Evolutionary conservation across 2,329 filamentous ascomycete species (phyloP), one percentile per base, ranked within the genome.

Genomic region (Didymella lethalis): DNA sequence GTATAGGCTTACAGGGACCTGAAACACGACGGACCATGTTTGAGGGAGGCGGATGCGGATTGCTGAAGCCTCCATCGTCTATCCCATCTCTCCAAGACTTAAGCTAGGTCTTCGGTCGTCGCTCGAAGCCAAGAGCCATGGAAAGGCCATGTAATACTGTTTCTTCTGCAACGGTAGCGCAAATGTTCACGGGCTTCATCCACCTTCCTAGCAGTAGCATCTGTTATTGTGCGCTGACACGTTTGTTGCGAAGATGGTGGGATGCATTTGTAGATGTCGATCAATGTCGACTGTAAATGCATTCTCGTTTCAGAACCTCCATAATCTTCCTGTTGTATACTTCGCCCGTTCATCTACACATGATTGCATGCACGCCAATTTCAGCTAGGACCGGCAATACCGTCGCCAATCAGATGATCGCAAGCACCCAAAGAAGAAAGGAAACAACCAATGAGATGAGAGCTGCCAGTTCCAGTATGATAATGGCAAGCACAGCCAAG

Each of bases 391-490:
- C 11, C n/a, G 20, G 7, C 45, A 14, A 40, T n/a, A 11, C 14
- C 36, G 8, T 26, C n/a, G 23, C 36, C 25, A 4, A 10, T 49
- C 16, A 16, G 12, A 36, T 36, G 16, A 18, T 29, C 23, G 25
- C 16, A 41, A 47, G 20, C 41, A 46, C 25, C 40, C 40, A 41
- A 34, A 40, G 51, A 7, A 57, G 18, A 54, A 50, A 16, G n/a
- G 53, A 48, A 41, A 18, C 47, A 26, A 46, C 26, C 20, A 48
- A 47, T 26, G 41, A 57, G 29, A 54, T 47, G 40, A 54, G 28
- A 59, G 50, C 32, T 32, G 54, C 53, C 44, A 53, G n/a, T n/a
- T 49, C 43, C 26, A 51, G 20, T 32, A 53, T 40, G 40, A 56
- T n/a, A 12, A 52, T 52, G 38, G 47, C 36, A 40, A 52, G 47